Evolutionary conservation across 805 yeast species (phyloP).

Genomic region (Metschnikowia aberdeeniae): DNA sequence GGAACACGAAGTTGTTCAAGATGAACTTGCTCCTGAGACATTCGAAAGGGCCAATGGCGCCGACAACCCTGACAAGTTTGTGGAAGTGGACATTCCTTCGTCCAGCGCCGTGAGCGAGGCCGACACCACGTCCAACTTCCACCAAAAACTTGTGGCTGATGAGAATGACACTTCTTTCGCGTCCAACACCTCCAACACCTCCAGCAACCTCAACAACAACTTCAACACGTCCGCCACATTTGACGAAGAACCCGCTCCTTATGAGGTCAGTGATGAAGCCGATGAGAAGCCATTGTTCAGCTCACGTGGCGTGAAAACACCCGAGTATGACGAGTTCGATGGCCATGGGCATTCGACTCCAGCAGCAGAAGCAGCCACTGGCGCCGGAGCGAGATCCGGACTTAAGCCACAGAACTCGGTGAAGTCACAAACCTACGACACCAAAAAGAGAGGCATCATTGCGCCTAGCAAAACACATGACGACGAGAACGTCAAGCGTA

Average conservation of each 20-base stretch:
- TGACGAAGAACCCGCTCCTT: not conserved
- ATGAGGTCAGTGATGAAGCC: not conserved
- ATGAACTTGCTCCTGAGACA: not conserved
- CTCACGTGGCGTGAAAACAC: not conserved
- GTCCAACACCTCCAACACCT: not conserved
- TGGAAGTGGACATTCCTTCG: constrained; percentile 28
- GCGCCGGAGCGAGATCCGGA: not conserved
- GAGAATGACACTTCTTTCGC: constrained; percentile 1
- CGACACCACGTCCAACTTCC: not conserved
- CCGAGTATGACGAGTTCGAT: not conserved
- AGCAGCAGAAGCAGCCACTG: not conserved
- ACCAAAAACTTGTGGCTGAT: not conserved
- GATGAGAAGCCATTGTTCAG: not conserved
- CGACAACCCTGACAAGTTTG: constrained; percentile 22
- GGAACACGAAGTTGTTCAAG: not conserved
- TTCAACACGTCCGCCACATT: not conserved
- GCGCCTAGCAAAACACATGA: not conserved
- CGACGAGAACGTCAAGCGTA: constrained; percentile 25
- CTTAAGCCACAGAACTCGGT: not conserved
- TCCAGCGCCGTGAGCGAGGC: constrained; percentile 19
- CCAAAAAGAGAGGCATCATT: constrained; percentile 1
- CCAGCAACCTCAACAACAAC: not conserved
- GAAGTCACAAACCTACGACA: not conserved
- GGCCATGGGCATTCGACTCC: not conserved
- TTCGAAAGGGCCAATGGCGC: not conserved